Percentiles rank a stretch among this genome's conserved stretches.
Evolutionary conservation across 768 basidiomycete species (phyloP).

Genomic region (Chalciporus sphaerocephalus): DNA sequence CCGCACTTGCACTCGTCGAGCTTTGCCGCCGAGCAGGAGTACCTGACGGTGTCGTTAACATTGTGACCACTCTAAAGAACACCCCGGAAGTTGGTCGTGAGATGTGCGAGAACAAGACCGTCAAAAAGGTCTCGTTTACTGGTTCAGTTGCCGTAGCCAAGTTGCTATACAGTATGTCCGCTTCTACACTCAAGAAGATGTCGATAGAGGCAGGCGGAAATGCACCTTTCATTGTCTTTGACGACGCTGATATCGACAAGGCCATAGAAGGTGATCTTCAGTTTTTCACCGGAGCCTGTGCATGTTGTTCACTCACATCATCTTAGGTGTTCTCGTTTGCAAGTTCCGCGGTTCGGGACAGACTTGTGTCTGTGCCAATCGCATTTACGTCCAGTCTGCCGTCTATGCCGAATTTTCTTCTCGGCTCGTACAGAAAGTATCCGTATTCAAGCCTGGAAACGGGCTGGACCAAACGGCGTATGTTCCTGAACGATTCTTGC

Average conservation of each 20-base stretch:
- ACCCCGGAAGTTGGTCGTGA: constrained; percentile 87
- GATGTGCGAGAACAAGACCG: constrained; percentile 81
- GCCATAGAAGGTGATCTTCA: constrained; percentile 90
- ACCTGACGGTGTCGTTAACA: constrained; percentile 92
- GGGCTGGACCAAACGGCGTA: constrained; percentile 71
- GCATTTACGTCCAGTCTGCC: constrained; percentile 87
- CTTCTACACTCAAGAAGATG: constrained; percentile 75
- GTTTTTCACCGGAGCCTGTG: no score
- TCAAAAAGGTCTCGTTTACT: constrained; percentile 91
- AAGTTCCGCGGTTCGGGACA: constrained; percentile 83
- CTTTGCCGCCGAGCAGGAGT: constrained; percentile 86
- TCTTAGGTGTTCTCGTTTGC: constrained; percentile 62
- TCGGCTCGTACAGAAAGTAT: constrained; percentile 77
- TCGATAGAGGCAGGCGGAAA: constrained; percentile 93
- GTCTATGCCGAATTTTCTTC: constrained; percentile 92
- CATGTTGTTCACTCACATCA: no score
- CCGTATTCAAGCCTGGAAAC: constrained; percentile 81
- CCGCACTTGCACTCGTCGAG: constrained; percentile 79
- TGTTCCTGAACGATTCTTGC: no score
- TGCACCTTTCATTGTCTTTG: constrained; percentile 94
- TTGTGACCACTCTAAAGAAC: constrained; percentile 84
- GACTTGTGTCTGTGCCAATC: constrained; percentile 84
- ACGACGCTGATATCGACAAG: constrained; percentile 89
- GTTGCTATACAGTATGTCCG: constrained; percentile 64
- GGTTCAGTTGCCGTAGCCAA: constrained; percentile 83